Base-by-base conservation (phyloP, 2,329 filamentous ascomycete genomes). In the Lachnellula hyalina region DNA sequence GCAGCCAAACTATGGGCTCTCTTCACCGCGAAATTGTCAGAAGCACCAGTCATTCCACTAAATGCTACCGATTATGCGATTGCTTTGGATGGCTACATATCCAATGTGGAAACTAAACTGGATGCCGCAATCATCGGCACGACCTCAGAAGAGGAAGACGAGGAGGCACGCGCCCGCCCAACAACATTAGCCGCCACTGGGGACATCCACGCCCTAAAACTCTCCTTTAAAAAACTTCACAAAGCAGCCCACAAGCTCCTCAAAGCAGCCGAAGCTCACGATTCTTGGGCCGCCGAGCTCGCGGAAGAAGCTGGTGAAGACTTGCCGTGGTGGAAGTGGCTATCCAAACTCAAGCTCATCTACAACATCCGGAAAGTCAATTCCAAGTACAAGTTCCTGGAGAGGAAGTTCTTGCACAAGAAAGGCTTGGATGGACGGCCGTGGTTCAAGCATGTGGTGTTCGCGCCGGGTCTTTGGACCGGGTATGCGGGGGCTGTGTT, bases 371-470 rank as follows among this genome's bases (percentile, higher is more conserved):
- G 83, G 28, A 76, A 72, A 11, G 80, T 86, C 45, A 97, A 97
- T 71, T 77, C 76, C 34, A 87, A 88, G 69, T 96, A 96, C 76
- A 96, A 96, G 78, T 76, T 77, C 8, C 74, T 97, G 0, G 93
- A 97, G 71, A 79, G 91, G 15, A 77, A 85, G 49, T 96, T 96
- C 71, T 65, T 96, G 59, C 87, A 90, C 65, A 73, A 82, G 4
- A 77, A 80, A 3, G 93, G 93, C 0, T 73, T 97, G 19, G 92
- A 96, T 68, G 83, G 84, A 1, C 77, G 93, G 56, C 75, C 76
- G 23, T 96, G 91, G 91, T 97, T 93, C 75, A 96, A 96, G 75
- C 93, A 96, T 66, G 87, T 96, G 2, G 87, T 96, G 1, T 96
- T 95, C 72, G 92, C 92, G 1, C 92, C 92, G 0, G 92, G 92